These are phyloP conservation scores for Lichtheimia hyalospora DNA, from an alignment of 371 early-diverging fungal genomes.

Conservation along the genomic window DNA sequence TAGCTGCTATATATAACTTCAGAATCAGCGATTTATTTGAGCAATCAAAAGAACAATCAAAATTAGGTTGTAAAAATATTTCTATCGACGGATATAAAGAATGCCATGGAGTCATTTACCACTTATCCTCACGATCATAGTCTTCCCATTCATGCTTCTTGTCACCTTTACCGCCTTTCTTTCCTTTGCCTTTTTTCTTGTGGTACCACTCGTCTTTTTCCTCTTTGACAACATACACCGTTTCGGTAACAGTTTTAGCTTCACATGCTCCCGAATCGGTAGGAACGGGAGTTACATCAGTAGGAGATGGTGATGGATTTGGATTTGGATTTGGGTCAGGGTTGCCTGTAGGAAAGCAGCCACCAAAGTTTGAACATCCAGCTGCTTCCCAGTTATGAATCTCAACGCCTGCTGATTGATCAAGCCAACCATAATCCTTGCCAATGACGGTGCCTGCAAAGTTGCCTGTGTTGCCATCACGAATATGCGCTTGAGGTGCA, in stretches of 20 bases:
- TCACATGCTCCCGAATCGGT: no score
- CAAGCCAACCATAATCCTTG: conserved; percentile 13
- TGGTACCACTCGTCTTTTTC: not conserved
- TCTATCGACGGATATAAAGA: no score
- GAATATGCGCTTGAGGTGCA: conserved; percentile 23
- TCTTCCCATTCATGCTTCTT: not conserved
- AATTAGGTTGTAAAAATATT: no score
- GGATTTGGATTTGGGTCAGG: no score
- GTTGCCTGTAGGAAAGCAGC: conserved; percentile 15
- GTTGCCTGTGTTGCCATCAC: conserved; percentile 18
- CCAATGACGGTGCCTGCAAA: conserved; percentile 27
- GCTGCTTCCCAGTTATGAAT: conserved; percentile 15
- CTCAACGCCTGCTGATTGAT: conserved; percentile 10
- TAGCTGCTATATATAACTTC: no score
- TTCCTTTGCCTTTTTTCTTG: conserved; percentile 1
- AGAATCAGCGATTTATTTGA: no score
- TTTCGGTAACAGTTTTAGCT: no score
- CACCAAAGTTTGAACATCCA: conserved; percentile 10
- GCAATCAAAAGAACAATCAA: no score
- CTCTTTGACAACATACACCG: not conserved
- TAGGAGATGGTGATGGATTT: no score
- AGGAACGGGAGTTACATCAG: not conserved
- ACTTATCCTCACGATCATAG: not conserved
- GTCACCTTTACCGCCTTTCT: not conserved
- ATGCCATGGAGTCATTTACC: no score